phyloP scores from a whole-genome alignment of 371 early-diverging fungal species.

The Batkoa obscura region DNA sequence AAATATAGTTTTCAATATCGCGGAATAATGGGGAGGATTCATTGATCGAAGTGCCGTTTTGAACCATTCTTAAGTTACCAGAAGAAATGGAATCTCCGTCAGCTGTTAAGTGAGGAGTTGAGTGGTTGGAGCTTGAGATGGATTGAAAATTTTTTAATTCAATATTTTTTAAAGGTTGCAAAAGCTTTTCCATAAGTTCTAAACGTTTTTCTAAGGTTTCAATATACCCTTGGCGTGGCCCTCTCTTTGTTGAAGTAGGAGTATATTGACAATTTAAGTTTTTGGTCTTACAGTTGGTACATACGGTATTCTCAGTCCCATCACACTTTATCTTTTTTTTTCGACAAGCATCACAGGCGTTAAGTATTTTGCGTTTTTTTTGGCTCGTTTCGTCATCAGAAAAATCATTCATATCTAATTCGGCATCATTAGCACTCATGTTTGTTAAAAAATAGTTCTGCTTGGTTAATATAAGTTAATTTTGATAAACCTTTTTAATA shows the following conservation, averaged over 20 bases:
- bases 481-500: no score
- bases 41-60: not conserved
- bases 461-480: no score
- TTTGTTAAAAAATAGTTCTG: no score
- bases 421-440: not conserved
- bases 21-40: not conserved
- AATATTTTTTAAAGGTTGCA: constrained; percentile 10
- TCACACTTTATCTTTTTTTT: constrained; percentile 42
- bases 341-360: constrained; percentile 58
- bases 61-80: not conserved
- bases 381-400: not conserved
- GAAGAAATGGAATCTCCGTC: not conserved
- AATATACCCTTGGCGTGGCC: constrained; percentile 68
- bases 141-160: constrained; percentile 4
- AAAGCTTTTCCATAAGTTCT: constrained; percentile 32
- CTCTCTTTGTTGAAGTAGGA: constrained; percentile 45
- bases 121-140: not conserved
- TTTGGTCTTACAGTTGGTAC: constrained; percentile 54
- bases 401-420: not conserved
- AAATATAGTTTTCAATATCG: not conserved
- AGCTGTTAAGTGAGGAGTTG: no score
- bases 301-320: constrained; percentile 47
- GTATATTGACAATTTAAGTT: constrained; percentile 43
- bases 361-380: constrained; percentile 16
- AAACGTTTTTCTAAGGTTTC: constrained; percentile 45